Evolutionary conservation across 257 asterid genomes (phyloP), one percentile per base, ranked within the genome.

Genomic region (Fraxinus pennsylvanica): DNA sequence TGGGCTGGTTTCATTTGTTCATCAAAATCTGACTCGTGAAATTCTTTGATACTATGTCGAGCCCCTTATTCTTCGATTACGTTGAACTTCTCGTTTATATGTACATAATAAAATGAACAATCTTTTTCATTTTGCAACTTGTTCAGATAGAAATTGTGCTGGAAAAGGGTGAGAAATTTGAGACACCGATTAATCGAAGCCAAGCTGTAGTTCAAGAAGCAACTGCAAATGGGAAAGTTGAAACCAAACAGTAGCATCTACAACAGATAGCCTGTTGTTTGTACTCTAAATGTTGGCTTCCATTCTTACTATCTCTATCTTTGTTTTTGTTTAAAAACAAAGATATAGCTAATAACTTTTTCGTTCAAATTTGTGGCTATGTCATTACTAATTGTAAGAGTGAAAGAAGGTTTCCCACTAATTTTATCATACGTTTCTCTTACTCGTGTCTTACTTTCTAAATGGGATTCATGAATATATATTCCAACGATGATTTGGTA

Each of bases 91-190:
- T 47, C 6, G 0, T 15, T 47, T 47, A 47, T 14, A 1, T 3
- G 15, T 47, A 47, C 21, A 14, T 5, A 3, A 47, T 15, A 47
- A 47, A 15, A 47, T 47, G 59, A 47, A 14, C 57, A 15, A 47
- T 47, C 59, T 47, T 47, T 47, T 47, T 47, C 21, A 47, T 47
- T 47, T 47, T 15, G 59, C 21, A 47, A 47, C 59, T 14, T 15
- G 1, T 68, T 45, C 76, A 88, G 93, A 94, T 94, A 30, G 97
- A 92, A 83, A 94, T 94, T 19, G 91, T 92, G 80, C 85, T 92
- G 74, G 94, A 88, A 81, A 94, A 94, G 85, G 89, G 93, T 0
- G 98, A 94, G 52, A 94, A 91, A 50, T 94, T 94, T 45, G 98
- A 94, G 25, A 68, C 84, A n/a, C 79, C 89, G 78, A 89, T 89